phyloP scores from a whole-genome alignment of 106 monocot genomes.

The Dendrobium nobile region DNA sequence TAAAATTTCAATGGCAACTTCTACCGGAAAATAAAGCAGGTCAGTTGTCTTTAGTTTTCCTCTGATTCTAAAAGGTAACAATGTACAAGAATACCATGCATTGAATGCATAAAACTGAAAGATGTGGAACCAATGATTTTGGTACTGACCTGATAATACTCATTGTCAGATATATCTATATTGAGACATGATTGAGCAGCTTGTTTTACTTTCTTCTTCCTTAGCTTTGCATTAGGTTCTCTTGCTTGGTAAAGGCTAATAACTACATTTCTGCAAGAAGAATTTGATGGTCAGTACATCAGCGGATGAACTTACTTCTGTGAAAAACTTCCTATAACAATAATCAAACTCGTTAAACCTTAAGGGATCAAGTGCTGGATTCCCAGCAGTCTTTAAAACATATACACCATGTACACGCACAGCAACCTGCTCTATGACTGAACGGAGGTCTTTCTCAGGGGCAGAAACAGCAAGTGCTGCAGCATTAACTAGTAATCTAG shows the following conservation, averaged over 20 bases:
- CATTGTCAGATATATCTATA: slow-evolving; percentile 42
- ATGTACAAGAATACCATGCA: too few species aligned
- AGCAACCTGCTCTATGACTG: slow-evolving; percentile 38
- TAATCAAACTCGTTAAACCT: slow-evolving; percentile 30
- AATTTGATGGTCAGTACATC: background rate
- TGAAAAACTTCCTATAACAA: background rate
- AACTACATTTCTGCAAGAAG: slow-evolving; percentile 46
- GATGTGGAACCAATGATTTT: background rate
- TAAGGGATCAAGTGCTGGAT: slow-evolving; percentile 36
- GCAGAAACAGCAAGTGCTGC: slow-evolving; percentile 34
- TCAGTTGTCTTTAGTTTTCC: too few species aligned
- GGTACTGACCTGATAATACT: slow-evolving; percentile 54
- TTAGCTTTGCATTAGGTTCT: slow-evolving; percentile 37
- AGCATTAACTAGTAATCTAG: slow-evolving; percentile 29
- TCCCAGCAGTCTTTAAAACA: slow-evolving; percentile 36
- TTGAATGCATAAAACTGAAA: too few species aligned
- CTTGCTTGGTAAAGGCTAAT: slow-evolving; percentile 44
- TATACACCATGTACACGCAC: slow-evolving; percentile 56
- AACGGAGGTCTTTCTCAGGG: slow-evolving; percentile 31
- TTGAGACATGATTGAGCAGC: slow-evolving; percentile 26
- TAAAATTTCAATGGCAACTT: too few species aligned
- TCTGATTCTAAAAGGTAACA: too few species aligned
- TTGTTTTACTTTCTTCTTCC: slow-evolving; percentile 44
- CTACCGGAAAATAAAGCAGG: too few species aligned
- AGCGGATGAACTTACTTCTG: background rate